Evolutionary conservation across 257 asterid species (phyloP).

Genomic region (Forsythia suspensa): DNA sequence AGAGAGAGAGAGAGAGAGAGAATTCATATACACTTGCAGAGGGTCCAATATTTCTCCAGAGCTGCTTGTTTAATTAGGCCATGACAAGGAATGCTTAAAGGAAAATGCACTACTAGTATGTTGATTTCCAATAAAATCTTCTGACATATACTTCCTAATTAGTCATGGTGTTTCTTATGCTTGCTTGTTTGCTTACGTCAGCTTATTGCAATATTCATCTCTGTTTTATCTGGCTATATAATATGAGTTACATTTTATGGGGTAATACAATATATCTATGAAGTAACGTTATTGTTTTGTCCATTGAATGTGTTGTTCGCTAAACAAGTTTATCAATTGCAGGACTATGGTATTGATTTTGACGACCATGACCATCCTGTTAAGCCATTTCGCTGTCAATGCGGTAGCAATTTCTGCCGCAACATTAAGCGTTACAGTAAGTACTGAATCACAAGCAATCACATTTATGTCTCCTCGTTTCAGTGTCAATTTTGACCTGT

Average conservation of each 20-base stretch:
- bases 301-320: neutral
- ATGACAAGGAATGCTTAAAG: too few relatives aligned
- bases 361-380: slow-evolving; percentile 54
- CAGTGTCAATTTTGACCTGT: neutral
- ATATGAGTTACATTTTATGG: neutral
- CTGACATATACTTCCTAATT: too few relatives aligned
- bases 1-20: too few relatives aligned
- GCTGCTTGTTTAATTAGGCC: too few relatives aligned
- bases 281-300: neutral
- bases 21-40: too few relatives aligned
- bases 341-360: slow-evolving; percentile 59
- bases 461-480: neutral
- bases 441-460: slow-evolving; percentile 6
- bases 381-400: slow-evolving; percentile 50
- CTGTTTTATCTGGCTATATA: neutral
- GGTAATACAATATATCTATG: neutral
- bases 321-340: slow-evolving; percentile 18
- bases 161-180: neutral
- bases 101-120: too few relatives aligned
- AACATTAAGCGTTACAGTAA: slow-evolving; percentile 48
- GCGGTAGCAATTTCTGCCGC: slow-evolving; percentile 53
- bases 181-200: neutral
- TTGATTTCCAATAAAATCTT: too few relatives aligned
- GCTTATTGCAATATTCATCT: neutral
- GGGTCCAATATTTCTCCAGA: too few relatives aligned